Percentiles rank a stretch among this genome's conserved stretches.
Conservation (phyloP, 78 protist genomes). For the Planoprotostelium fungivorum region DNA sequence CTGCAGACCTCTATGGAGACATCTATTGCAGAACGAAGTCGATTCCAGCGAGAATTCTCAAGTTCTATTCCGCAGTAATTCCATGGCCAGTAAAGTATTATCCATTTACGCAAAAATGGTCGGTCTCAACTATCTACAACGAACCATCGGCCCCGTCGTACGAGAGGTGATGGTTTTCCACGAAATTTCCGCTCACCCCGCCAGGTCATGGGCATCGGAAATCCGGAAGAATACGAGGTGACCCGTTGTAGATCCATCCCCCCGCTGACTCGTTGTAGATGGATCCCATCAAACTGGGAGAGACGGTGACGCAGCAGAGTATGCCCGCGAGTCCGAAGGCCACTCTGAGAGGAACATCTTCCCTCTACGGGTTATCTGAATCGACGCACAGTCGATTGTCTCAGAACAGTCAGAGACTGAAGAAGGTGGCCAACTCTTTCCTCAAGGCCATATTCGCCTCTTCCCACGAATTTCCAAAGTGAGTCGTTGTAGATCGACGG, state of each 20-base stretch:
- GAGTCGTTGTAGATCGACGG: not conserved
- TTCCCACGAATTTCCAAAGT: not conserved
- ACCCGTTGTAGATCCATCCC: too few species aligned
- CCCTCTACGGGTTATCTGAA: not conserved
- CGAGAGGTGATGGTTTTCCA: not conserved
- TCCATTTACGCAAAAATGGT: conserved; percentile 56
- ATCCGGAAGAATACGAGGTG: not conserved
- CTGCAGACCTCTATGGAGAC: not conserved
- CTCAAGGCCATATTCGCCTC: not conserved
- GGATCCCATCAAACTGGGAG: not conserved
- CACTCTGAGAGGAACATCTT: not conserved
- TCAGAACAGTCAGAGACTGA: not conserved
- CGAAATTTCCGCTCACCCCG: not conserved
- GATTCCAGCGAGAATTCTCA: conserved; percentile 52
- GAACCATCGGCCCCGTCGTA: conserved; percentile 37
- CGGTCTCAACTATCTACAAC: conserved; percentile 42
- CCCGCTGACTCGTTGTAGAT: not conserved
- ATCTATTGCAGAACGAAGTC: conserved; percentile 15
- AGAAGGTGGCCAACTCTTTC: not conserved
- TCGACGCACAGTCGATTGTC: not conserved
- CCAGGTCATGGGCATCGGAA: not conserved
- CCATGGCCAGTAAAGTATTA: conserved; percentile 60
- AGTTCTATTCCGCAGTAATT: conserved; percentile 71
- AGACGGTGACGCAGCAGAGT: too few species aligned
- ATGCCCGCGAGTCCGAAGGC: not conserved